A percentile compares a stretch with the other conserved stretches of the same genome.
Conservation (phyloP, 345 rosid genomes). For the Citropsis articulata region DNA sequence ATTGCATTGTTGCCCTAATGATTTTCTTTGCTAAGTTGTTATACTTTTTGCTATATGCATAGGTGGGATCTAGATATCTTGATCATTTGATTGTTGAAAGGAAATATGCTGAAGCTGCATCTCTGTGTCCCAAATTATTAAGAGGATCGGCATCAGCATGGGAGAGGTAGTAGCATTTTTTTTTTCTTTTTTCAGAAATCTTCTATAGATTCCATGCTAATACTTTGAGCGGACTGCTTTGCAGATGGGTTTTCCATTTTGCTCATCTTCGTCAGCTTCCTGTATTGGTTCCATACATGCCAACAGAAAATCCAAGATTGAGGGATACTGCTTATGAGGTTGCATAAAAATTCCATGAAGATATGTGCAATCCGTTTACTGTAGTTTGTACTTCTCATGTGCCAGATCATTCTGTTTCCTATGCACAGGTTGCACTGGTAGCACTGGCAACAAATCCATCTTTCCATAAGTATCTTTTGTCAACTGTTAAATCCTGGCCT, state of each 20-base stretch:
- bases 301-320: slow-evolving; percentile 85
- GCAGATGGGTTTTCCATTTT: slow-evolving; percentile 99
- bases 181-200: background rate
- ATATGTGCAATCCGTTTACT: background rate
- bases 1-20: background rate
- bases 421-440: slow-evolving; percentile 86
- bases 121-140: slow-evolving; percentile 91
- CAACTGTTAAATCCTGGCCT: slow-evolving; percentile 97
- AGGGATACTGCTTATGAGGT: slow-evolving; percentile 99
- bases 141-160: slow-evolving; percentile 94
- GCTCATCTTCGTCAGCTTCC: slow-evolving; percentile 99
- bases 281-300: slow-evolving; percentile 91
- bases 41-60: slow-evolving; percentile 20
- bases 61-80: slow-evolving; percentile 99
- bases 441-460: slow-evolving; percentile 93
- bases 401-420: slow-evolving; percentile 14
- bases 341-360: slow-evolving; percentile 11
- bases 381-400: slow-evolving; percentile 1
- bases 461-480: slow-evolving; percentile 75
- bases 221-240: slow-evolving; percentile 24
- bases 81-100: slow-evolving; percentile 98
- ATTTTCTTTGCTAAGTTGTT: slow-evolving; percentile 13
- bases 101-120: slow-evolving; percentile 96
- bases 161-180: slow-evolving; percentile 68
- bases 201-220: slow-evolving; percentile 20